Conservation (phyloP, 2,329 filamentous ascomycete genomes). For the Zalaria sp. region DNA sequence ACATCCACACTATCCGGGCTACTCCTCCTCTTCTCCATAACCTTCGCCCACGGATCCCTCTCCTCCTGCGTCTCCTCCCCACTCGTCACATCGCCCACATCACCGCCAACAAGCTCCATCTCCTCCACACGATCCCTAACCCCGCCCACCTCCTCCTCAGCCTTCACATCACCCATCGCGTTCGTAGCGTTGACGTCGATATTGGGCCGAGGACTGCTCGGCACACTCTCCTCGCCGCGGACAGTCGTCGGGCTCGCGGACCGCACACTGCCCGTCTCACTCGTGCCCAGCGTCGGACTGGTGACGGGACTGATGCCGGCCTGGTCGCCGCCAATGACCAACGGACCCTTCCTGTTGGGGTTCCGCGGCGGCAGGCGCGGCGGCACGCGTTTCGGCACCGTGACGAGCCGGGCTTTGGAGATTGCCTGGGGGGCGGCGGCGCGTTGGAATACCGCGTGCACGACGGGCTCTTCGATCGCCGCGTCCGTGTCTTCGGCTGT, state of each 20-base stretch:
- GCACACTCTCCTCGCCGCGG: neutral
- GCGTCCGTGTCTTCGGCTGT: slow-evolving; percentile 37
- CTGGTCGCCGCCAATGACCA: slow-evolving; percentile 18
- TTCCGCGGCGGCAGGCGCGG: slow-evolving; percentile 68
- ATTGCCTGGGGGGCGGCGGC: slow-evolving; percentile 22
- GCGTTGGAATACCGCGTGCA: slow-evolving; percentile 51
- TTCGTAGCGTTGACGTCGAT: slow-evolving; percentile 1
- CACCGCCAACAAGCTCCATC: slow-evolving; percentile 7
- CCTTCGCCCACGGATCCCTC: slow-evolving; percentile 11
- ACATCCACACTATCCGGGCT: slow-evolving; percentile 11
- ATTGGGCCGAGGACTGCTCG: neutral
- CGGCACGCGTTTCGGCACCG: slow-evolving; percentile 65
- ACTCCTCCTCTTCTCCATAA: slow-evolving; percentile 10
- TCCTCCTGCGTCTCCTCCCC: slow-evolving; percentile 4
- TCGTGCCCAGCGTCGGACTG: neutral
- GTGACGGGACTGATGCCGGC: neutral
- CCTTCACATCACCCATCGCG: slow-evolving; percentile 4
- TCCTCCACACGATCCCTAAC: slow-evolving; percentile 3
- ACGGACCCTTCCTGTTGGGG: slow-evolving; percentile 37
- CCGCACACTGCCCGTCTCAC: neutral
- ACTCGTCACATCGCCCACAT: slow-evolving; percentile 5
- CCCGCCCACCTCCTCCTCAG: neutral
- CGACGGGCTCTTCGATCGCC: slow-evolving; percentile 46
- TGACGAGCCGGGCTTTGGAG: slow-evolving; percentile 67
- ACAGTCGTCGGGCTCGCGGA: neutral